Percentiles rank a stretch among this genome's conserved stretches.
Conservation (phyloP, 2,329 filamentous ascomycete genomes). For the Monilinia polystroma region DNA sequence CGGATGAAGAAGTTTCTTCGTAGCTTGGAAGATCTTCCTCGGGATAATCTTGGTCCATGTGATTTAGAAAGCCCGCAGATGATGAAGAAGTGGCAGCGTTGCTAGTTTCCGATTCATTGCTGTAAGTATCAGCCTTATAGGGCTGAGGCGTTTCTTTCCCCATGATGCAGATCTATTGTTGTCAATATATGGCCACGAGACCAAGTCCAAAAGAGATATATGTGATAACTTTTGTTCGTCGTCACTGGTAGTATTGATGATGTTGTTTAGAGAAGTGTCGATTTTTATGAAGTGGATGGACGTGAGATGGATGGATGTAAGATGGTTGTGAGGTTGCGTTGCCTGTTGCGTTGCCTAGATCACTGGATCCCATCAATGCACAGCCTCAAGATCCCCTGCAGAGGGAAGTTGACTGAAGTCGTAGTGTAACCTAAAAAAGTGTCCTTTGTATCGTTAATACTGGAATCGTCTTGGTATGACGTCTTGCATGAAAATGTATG, state of each 20-base stretch:
- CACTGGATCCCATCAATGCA: background rate
- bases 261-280: background rate
- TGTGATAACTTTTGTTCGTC: background rate
- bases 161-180: conserved; percentile 1
- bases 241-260: too few species aligned
- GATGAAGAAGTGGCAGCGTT: conserved; percentile 29
- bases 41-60: conserved; percentile 29
- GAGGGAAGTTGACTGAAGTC: too few species aligned
- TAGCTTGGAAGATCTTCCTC: conserved; percentile 31
- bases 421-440: too few species aligned
- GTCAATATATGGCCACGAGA: background rate
- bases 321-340: background rate
- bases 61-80: conserved; percentile 30
- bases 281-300: background rate
- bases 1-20: conserved; percentile 24
- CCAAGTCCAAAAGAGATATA: background rate
- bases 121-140: conserved; percentile 10
- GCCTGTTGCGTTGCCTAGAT: background rate
- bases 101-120: background rate
- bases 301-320: background rate
- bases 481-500: too few species aligned
- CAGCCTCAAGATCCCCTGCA: background rate
- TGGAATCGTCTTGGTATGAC: too few species aligned
- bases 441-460: too few species aligned
- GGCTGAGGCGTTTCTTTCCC: conserved; percentile 18